Evolutionary conservation across 345 rosid genomes (phyloP), one percentile per base, ranked within the genome.

Genomic region (Angophora floribunda): DNA sequence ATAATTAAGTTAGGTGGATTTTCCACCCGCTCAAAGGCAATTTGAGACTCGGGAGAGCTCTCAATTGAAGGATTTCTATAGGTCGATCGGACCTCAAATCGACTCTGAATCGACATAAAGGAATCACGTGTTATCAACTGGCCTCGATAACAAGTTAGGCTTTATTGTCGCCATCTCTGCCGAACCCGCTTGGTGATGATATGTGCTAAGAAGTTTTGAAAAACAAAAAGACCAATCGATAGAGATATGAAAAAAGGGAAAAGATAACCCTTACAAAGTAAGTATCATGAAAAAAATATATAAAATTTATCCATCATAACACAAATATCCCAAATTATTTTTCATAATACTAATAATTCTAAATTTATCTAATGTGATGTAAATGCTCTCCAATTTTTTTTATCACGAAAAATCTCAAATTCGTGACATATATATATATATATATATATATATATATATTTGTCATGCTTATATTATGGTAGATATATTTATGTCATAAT

Each of bases 341-440:
- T 36, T 36, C 4, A 4, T 36, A 36, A 36, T 36, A 36, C 41
- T 36, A 36, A 36, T 36, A 36, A 36, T 36, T 36, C 41, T 36
- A 36, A 8, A 55, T 55, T 55, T 55, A 0, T 5, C 28, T 3
- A 55, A 0, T 21, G 0, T 21, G 22, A 55, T 55, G 7, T 5
- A 19, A 21, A 55, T 55, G 19, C 0, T 7, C 4, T 55, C 28
- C 3, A 55, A 3, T 55, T 55, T 22, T 0, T 55, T 22, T 0
- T 22, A 2, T 21, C 1, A 17, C 17, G 15, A 52, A 52, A 55
- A 55, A 22, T 7, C 0, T 2, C 2, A 22, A 55, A 22, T 7
- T 1, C 28, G 12, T 55, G 12, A 8, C 7, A 36, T 36, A 36
- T 36, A 36, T 36, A 36, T 36, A n/a, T n/a, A n/a, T n/a, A n/a